A percentile compares a stretch with the other conserved stretches of the same genome.
Conservation (phyloP, 352 stramenopile species). For the Discostella stelligera region DNA sequence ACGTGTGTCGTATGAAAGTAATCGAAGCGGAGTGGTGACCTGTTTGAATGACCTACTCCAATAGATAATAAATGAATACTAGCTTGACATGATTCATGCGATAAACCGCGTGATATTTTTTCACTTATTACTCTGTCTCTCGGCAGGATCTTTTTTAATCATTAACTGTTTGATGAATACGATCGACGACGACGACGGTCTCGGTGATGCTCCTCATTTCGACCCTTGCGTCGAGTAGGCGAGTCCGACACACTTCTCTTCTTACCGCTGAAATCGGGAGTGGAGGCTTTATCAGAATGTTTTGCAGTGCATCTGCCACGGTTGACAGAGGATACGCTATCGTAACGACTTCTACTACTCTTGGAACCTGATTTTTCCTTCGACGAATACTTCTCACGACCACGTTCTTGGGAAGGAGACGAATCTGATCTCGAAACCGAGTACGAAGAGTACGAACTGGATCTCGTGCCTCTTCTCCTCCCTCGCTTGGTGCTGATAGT, state of each 20-base stretch:
- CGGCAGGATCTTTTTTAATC: not conserved
- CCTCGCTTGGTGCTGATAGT: slow-evolving; percentile 19
- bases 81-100: not conserved
- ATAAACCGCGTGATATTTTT: not conserved
- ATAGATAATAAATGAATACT: too few species aligned
- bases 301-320: not conserved
- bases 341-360: not conserved
- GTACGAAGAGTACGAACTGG: slow-evolving; percentile 31
- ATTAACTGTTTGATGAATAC: not conserved
- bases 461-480: slow-evolving; percentile 11
- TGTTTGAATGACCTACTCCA: too few species aligned
- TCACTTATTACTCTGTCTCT: not conserved
- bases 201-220: not conserved
- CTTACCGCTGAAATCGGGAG: not conserved
- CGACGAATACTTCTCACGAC: slow-evolving; percentile 9
- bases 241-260: not conserved
- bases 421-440: slow-evolving; percentile 7
- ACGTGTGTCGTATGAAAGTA: too few species aligned
- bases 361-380: slow-evolving; percentile 3
- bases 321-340: not conserved
- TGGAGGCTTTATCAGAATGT: not conserved
- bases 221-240: not conserved
- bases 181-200: not conserved
- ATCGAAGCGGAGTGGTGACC: too few species aligned
- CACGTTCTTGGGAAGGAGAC: not conserved